These are phyloP conservation scores for Boletus tylopilopsis DNA, from an alignment of 768 basidiomycete species.

Conservation along the genomic window DNA sequence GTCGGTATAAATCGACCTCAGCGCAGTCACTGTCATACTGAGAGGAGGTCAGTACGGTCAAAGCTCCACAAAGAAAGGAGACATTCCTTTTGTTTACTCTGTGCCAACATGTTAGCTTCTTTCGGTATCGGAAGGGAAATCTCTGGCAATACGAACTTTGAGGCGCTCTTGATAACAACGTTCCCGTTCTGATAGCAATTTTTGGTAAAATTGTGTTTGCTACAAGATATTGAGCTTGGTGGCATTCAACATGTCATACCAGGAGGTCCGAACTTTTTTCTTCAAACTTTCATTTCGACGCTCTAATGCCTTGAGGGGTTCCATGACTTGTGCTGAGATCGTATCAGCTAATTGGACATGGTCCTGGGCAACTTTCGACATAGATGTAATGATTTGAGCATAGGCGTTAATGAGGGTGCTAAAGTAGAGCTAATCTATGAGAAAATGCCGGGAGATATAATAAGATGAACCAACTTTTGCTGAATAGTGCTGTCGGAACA, in stretches of 20 bases:
- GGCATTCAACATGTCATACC: neutral
- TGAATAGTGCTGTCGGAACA: slow-evolving; percentile 50
- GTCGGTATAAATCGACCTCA: slow-evolving; percentile 68
- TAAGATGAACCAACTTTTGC: slow-evolving; percentile 45
- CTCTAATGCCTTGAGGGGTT: slow-evolving; percentile 57
- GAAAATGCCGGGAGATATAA: neutral
- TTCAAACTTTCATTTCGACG: slow-evolving; percentile 61
- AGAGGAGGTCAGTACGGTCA: slow-evolving; percentile 7
- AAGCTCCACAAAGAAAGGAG: neutral
- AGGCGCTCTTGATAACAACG: slow-evolving; percentile 60
- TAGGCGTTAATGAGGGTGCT: slow-evolving; percentile 78
- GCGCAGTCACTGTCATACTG: slow-evolving; percentile 80
- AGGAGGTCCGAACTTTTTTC: slow-evolving; percentile 49
- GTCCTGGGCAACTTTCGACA: slow-evolving; percentile 60
- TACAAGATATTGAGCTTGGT: slow-evolving; percentile 29
- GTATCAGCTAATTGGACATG: slow-evolving; percentile 65
- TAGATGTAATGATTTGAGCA: slow-evolving; percentile 58
- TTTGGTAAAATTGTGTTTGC: slow-evolving; percentile 71
- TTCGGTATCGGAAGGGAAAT: slow-evolving; percentile 1
- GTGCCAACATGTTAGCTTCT: slow-evolving; percentile 4
- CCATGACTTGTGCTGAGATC: slow-evolving; percentile 56
- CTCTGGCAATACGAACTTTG: slow-evolving; percentile 47
- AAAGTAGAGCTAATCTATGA: slow-evolving; percentile 14
- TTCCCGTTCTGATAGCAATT: slow-evolving; percentile 67
- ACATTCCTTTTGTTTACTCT: slow-evolving; percentile 33